Conservation (phyloP, 2,329 filamentous ascomycete genomes). For the Botrytis byssoidea region DNA sequence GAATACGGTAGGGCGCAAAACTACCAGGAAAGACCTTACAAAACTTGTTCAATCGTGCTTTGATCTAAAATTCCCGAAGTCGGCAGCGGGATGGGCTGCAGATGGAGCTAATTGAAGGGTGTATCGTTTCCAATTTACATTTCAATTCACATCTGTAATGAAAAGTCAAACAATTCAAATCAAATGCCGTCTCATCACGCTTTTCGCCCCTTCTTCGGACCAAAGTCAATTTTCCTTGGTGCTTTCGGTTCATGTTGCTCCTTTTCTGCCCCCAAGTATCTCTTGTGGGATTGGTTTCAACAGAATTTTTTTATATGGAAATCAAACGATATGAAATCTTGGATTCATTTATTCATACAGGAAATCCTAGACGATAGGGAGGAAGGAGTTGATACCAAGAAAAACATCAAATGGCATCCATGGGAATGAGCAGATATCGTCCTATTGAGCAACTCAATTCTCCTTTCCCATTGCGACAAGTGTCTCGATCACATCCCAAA, state of each 20-base stretch:
- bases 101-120: conserved; percentile 3
- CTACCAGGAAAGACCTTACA: not conserved
- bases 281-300: not conserved
- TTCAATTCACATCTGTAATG: not conserved
- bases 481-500: not conserved
- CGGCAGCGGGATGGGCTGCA: conserved; percentile 15
- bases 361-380: not conserved
- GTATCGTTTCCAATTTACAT: not conserved
- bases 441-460: not conserved
- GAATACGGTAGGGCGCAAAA: not conserved
- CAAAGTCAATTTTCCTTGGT: not conserved
- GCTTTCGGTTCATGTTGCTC: not conserved
- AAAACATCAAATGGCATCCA: not conserved
- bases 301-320: not conserved
- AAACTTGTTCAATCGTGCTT: not conserved
- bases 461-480: not conserved
- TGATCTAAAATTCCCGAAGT: conserved; percentile 4
- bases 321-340: not conserved
- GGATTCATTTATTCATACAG: not conserved
- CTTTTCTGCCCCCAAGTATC: too few relatives aligned
- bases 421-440: not conserved
- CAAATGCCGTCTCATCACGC: not conserved
- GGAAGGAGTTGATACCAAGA: not conserved
- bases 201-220: not conserved
- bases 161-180: not conserved